Percentiles rank a stretch among this genome's conserved stretches.
Evolutionary conservation across 352 stramenopile species (phyloP).

Genomic region (Globisporangium emineosum): DNA sequence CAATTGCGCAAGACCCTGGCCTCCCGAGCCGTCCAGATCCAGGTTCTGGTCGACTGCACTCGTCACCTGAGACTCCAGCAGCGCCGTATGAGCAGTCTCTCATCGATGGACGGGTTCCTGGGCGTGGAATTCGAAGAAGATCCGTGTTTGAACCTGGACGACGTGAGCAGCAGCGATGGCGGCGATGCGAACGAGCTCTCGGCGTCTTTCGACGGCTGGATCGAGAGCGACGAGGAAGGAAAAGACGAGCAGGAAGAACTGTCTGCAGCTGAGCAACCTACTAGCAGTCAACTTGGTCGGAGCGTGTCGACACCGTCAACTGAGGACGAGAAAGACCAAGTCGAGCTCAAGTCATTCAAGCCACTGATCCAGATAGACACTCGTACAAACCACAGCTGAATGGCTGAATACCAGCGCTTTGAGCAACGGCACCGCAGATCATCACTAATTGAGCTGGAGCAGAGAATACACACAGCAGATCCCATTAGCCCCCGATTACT

Average conservation of each 20-base stretch:
- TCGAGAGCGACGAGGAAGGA: constrained; percentile 2
- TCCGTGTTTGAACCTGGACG: background rate
- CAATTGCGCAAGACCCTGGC: background rate
- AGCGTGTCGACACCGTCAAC: background rate
- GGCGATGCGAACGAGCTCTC: constrained; percentile 3
- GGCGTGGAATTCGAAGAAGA: background rate
- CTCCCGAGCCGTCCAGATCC: constrained; percentile 10
- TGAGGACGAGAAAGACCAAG: background rate
- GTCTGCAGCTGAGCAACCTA: background rate
- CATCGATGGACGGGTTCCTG: background rate
- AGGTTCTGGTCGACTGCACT: constrained; percentile 3
- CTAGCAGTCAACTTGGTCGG: background rate
- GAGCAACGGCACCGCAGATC: background rate
- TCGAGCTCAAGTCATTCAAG: background rate
- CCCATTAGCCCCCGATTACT: constrained; percentile 9
- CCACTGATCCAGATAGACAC: background rate
- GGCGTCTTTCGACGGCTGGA: constrained; percentile 1
- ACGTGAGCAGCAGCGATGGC: background rate
- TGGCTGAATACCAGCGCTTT: background rate
- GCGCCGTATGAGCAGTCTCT: constrained; percentile 10
- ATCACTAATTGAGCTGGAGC: background rate
- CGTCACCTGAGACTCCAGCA: constrained; percentile 7
- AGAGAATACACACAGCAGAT: background rate
- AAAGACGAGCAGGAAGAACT: background rate
- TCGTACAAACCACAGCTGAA: background rate